Base-by-base conservation (phyloP, 1,139 yeast species). In the Pneumocystis jirovecii region DNA sequence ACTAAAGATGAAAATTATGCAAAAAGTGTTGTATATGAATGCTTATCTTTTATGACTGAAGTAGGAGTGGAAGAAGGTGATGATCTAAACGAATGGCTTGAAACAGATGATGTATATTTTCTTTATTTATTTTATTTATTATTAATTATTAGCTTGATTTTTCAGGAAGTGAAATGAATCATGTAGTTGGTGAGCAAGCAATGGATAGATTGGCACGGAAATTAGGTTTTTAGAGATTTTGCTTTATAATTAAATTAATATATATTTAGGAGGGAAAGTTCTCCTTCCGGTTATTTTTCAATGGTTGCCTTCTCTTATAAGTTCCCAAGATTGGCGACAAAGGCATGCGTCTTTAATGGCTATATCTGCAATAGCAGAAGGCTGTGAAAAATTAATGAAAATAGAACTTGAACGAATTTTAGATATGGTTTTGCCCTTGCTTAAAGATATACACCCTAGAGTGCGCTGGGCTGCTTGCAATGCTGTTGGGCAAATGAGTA, bases 321-420 rank as follows among this genome's bases (percentile, higher is more conserved):
- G 79, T 66, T 86, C 96, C 1, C 73, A 78, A 57, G 82, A 84
- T 69, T 93, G 98, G 98, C 85, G 96, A 75, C 96, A 90, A 75
- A 86, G 97, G 68, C 96, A 90, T 75, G 98, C 96, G 19, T 96
- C 97, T 1, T 79, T 93, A 67, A 93, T 93, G 97, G 97, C 97
- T 0, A 79, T 93, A 61, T 89, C 97, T 0, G 86, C 96, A 10
- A 96, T 96, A 37, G 97, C 97, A 57, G 98, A 93, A 78, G 98
- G 98, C 63, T 93, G 97, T 76, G 83, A 90, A 65, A 97, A 90
- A 71, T 91, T 88, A 21, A 81, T 93, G 76, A 86, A 88, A 67
- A 80, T 83, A 60, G 96, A 90, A 74, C 86, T 90, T 65, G 89
- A 90, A 68, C 84, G 83, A 72, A 83, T 93, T 62, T 78, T 93